Percentiles rank a stretch among this genome's conserved stretches.
Evolutionary conservation across 306 rosid species (phyloP).

Genomic region (Rosa rugosa): DNA sequence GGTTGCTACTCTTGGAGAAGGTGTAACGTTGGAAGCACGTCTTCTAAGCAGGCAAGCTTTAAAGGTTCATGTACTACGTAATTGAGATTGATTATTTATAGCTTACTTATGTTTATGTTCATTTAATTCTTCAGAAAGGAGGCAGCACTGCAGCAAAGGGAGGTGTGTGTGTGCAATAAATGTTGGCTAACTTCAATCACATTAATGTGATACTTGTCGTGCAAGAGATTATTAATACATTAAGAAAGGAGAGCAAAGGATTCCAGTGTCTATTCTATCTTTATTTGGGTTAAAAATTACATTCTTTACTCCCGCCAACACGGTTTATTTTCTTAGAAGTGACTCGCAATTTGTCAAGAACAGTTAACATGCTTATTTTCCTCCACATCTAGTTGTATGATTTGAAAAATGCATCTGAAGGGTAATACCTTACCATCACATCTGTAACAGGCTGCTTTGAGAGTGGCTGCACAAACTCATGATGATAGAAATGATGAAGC

Average conservation of each 20-base stretch:
- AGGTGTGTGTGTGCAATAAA: conserved; percentile 50
- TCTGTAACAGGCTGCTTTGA: conserved; percentile 71
- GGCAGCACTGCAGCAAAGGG: conserved; percentile 91
- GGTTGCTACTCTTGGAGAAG: conserved; percentile 87
- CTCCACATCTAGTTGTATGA: neutral
- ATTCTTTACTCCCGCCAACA: neutral
- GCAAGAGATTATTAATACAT: neutral
- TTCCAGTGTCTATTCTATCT: no score
- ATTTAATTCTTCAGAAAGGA: conserved; percentile 74
- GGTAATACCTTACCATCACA: neutral
- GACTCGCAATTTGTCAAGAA: neutral
- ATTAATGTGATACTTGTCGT: neutral
- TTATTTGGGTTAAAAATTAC: neutral
- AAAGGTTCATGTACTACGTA: neutral
- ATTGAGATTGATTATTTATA: conserved; percentile 8
- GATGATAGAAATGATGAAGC: conserved; percentile 58
- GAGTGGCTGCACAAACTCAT: conserved; percentile 49
- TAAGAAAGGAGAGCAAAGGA: no score
- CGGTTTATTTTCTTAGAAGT: neutral
- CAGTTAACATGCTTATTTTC: neutral
- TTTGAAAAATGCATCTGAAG: neutral
- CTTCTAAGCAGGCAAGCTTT: conserved; percentile 77
- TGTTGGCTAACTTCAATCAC: neutral
- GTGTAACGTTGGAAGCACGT: conserved; percentile 85
- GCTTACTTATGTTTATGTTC: conserved; percentile 31